Base-by-base conservation (phyloP, 139 green algal genomes). In the Chlamydomonas applanata region DNA sequence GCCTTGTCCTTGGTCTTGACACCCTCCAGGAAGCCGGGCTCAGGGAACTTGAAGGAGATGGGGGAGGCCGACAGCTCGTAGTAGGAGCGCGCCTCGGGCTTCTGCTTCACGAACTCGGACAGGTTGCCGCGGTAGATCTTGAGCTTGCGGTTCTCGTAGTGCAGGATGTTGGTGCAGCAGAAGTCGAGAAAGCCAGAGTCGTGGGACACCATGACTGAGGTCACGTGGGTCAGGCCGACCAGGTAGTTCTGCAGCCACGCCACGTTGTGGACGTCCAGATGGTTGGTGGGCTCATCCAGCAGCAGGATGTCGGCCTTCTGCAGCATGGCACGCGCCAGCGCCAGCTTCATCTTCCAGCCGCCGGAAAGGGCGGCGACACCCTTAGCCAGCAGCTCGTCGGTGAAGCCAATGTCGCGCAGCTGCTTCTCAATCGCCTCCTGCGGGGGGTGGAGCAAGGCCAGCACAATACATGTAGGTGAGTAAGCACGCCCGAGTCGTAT, bases 1-100 rank as follows among this genome's bases (percentile, higher is more conserved):
- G 91, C 91, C 76, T 93, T 92, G 87, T 97, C 91, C 89, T 97
- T 97, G 85, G 87, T 93, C 89, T 96, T 97, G 49, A 98, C 88
- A 70, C 94, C 94, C 87, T 97, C 93, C 67, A 97, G 88, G 90
- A 92, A 97, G 49, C 89, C 92, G 16, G 94, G 93, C 88, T 95
- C 88, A 17, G 93, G 93, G 78, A 97, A 89, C 71, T 85, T 90
- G 85, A 93, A 96, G 33, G 82, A 91, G 52, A 91, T 73, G 27
- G 73, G 71, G 27, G 82, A 74, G 72, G 81, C 66, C 0, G 76
- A 76, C 40, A 94, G 80, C 78, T 93, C 81, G 78, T 96, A 97
- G 88, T 97, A 97, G 72, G 76, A 79, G 71, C 89, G 85, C 24
- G 94, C 94, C 85, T 95, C 92, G 35, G 94, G 94, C 73, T 89